Conservation (phyloP, 441 rosid species). For the Brassica hybrid region DNA sequence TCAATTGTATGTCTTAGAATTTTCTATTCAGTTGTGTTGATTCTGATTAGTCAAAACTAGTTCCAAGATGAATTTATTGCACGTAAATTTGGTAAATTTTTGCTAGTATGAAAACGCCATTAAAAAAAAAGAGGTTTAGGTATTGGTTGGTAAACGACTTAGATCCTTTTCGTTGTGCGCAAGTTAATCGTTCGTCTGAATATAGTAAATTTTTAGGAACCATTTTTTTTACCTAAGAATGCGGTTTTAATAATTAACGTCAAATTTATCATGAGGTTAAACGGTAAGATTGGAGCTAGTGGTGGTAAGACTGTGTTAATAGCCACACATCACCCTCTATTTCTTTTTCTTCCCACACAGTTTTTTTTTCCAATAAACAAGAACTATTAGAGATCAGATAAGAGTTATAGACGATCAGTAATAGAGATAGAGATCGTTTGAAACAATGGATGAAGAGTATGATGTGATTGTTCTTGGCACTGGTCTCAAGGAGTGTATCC, state of each 20-base stretch:
- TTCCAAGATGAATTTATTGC: background rate
- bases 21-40: background rate
- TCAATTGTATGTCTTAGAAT: background rate
- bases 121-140: constrained; percentile 17
- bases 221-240: constrained; percentile 9
- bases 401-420: constrained; percentile 3
- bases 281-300: constrained; percentile 40
- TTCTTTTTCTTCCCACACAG: constrained; percentile 27
- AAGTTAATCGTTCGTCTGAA: constrained; percentile 3
- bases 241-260: constrained; percentile 18
- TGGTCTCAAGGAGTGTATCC: constrained; percentile 81
- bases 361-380: background rate
- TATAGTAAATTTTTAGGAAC: constrained; percentile 9
- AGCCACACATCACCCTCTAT: constrained; percentile 41
- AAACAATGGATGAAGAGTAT: constrained; percentile 70
- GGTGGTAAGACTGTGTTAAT: constrained; percentile 34
- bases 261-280: constrained; percentile 24
- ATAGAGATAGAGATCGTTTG: constrained; percentile 19
- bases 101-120: constrained; percentile 6
- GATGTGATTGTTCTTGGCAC: constrained; percentile 82
- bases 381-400: constrained; percentile 1
- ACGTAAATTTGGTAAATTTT: background rate
- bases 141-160: constrained; percentile 38
- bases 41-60: background rate
- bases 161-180: constrained; percentile 1